A percentile compares a stretch with the other conserved stretches of the same genome.
phyloP scores from a whole-genome alignment of 129 eudicot species.

The Arctium minus region DNA sequence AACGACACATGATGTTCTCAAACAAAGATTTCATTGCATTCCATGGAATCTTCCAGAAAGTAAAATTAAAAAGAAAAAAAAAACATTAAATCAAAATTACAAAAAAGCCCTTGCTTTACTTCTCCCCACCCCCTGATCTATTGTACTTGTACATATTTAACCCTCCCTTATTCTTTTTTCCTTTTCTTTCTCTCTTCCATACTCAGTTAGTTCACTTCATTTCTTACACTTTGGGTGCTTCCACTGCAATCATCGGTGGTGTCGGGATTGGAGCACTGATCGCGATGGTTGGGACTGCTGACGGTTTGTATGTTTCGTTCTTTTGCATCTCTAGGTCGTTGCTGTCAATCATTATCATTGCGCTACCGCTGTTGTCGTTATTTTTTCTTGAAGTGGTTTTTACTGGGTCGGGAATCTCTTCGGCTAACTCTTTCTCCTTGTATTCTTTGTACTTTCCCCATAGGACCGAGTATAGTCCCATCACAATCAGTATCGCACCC shows the following conservation, averaged over 20 bases:
- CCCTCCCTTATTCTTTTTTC: slow-evolving; percentile 14
- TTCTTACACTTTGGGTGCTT: slow-evolving; percentile 45
- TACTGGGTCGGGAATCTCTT: slow-evolving; percentile 53
- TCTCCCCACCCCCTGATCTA: slow-evolving; percentile 26
- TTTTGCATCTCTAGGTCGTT: slow-evolving; percentile 47
- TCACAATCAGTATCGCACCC: slow-evolving; percentile 73
- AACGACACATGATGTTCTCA: slow-evolving; percentile 1
- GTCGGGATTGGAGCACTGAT: slow-evolving; percentile 53
- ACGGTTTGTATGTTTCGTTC: slow-evolving; percentile 19
- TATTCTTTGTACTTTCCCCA: slow-evolving; percentile 96
- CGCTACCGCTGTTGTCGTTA: slow-evolving; percentile 11
- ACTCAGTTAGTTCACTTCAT: slow-evolving; percentile 1
- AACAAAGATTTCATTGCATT: slow-evolving; percentile 20
- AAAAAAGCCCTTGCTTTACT: slow-evolving; percentile 41
- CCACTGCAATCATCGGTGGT: slow-evolving; percentile 75
- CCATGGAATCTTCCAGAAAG: slow-evolving; percentile 19
- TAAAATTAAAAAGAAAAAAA: not conserved
- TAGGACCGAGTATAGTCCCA: slow-evolving; percentile 82
- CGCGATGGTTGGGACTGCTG: slow-evolving; percentile 36
- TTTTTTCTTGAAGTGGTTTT: slow-evolving; percentile 36
- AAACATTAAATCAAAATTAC: slow-evolving; percentile 36
- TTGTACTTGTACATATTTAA: slow-evolving; percentile 23
- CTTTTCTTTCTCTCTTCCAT: not conserved
- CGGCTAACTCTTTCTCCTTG: slow-evolving; percentile 63
- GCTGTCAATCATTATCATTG: slow-evolving; percentile 19